A percentile compares a stretch with the other conserved stretches of the same genome.
Conservation (phyloP, 2,329 filamentous ascomycete species). For the Didymella exigua region DNA sequence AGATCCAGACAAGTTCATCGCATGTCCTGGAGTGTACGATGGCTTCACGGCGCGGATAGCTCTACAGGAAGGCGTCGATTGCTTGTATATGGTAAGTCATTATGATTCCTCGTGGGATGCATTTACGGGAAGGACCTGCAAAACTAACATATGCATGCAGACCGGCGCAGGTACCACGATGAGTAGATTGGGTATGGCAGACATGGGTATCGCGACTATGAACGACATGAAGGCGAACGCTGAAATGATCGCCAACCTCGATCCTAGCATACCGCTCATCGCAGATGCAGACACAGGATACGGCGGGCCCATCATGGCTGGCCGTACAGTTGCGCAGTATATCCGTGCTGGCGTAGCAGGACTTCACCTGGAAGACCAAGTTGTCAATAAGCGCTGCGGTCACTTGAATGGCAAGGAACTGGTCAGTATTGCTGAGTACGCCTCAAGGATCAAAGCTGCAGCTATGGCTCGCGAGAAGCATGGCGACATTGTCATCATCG, state of each 20-base stretch:
- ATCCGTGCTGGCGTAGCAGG: slow-evolving; percentile 62
- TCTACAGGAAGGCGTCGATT: slow-evolving; percentile 66
- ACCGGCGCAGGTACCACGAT: slow-evolving; percentile 68
- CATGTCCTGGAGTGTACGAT: slow-evolving; percentile 72
- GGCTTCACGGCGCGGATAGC: slow-evolving; percentile 69
- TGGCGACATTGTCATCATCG: slow-evolving; percentile 68
- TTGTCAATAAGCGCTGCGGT: slow-evolving; percentile 68
- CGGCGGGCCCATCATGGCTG: slow-evolving; percentile 53
- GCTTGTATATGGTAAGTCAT: slow-evolving; percentile 67
- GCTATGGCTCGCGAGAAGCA: slow-evolving; percentile 55
- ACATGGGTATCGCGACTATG: slow-evolving; percentile 66
- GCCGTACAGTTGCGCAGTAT: slow-evolving; percentile 61
- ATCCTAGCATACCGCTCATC: slow-evolving; percentile 63
- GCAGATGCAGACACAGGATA: slow-evolving; percentile 67
- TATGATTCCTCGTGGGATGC: neutral
- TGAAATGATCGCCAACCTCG: slow-evolving; percentile 67
- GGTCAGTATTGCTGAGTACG: slow-evolving; percentile 58
- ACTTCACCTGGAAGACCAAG: slow-evolving; percentile 68
- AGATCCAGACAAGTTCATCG: slow-evolving; percentile 49
- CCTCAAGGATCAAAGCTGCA: slow-evolving; percentile 64
- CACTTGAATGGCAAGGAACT: slow-evolving; percentile 67
- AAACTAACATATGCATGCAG: slow-evolving; percentile 40
- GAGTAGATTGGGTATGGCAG: slow-evolving; percentile 66
- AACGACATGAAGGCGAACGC: slow-evolving; percentile 68
- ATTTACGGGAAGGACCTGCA: too few species aligned